These are phyloP conservation scores for Ustanciosporium gigantosporum DNA, from an alignment of 1,284 basidiomycete genomes.

Conservation along the genomic window DNA sequence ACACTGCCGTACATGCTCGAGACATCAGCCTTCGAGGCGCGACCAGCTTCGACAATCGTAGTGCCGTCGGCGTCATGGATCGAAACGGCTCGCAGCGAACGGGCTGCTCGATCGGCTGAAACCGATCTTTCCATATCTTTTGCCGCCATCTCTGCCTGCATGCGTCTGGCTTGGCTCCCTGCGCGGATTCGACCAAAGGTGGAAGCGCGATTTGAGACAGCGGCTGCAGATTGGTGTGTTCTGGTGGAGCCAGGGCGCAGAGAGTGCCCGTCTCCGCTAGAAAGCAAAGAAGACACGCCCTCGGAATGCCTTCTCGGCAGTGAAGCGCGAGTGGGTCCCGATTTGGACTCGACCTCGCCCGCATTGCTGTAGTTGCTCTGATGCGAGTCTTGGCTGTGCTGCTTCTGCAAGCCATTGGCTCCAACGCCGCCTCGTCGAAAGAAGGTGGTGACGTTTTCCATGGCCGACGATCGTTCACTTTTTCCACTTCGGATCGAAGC, in stretches of 20 bases:
- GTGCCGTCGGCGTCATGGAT: constrained; percentile 9
- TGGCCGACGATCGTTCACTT: constrained; percentile 12
- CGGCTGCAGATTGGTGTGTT: constrained; percentile 17
- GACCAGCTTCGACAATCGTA: background rate
- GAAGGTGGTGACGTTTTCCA: constrained; percentile 7
- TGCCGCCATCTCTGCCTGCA: constrained; percentile 9
- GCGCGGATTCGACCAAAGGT: constrained; percentile 22
- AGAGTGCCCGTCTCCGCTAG: constrained; percentile 27
- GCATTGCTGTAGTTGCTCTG: background rate
- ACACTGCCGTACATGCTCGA: background rate
- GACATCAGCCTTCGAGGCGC: background rate
- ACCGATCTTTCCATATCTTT: constrained; percentile 25
- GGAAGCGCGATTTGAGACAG: constrained; percentile 17
- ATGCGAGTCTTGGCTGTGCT: constrained; percentile 13
- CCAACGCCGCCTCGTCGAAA: constrained; percentile 1
- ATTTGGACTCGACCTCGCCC: background rate
- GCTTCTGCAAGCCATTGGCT: background rate
- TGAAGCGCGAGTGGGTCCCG: background rate
- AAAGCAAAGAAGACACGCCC: constrained; percentile 20
- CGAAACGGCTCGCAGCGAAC: constrained; percentile 26
- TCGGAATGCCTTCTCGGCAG: constrained; percentile 10
- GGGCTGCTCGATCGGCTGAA: constrained; percentile 22
- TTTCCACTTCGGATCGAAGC: constrained; percentile 13
- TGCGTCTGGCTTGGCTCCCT: constrained; percentile 14
- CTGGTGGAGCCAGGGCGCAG: constrained; percentile 17